Base-by-base conservation (phyloP, 2,329 filamentous ascomycete genomes). In the Periconia sp. region DNA sequence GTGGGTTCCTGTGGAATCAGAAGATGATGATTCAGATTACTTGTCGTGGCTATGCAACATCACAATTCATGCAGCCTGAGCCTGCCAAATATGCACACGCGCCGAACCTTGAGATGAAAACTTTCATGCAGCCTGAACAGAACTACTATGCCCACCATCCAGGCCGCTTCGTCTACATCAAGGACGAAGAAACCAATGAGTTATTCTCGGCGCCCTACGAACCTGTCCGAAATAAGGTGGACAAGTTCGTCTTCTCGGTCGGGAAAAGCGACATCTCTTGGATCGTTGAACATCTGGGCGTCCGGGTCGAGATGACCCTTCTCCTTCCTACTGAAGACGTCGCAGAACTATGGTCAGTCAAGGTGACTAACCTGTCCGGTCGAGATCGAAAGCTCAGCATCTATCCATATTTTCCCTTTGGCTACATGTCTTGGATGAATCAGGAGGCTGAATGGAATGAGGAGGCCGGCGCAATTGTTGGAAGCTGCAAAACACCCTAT, bases 341-440 rank as follows among this genome's bases (percentile, higher is more conserved):
- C 5, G 76, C 74, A 16, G 79, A 83, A 64, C 68, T 83, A 16
- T 82, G 80, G 80, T 76, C 72, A 15, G 65, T 83, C 43, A 73
- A 70, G 38, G 75, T 82, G 18, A 76, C 72, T 12, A 82, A 82
- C 50, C 38, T 77, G 6, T 76, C 77, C 0, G 61, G 58, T 18
- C 70, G 72, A 3, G 62, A 70, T 5, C 73, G 79, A 11, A 74
- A 70, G 32, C 59, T 82, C 48, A 78, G 77, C 58, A 63, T 82
- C 21, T 81, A 79, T 45, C 79, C 80, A 0, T 81, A 81, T 53
- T 83, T 82, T 62, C 75, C 78, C 24, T 73, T 82, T 39, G 79
- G 79, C n/a, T 81, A 80, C 65, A 81, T 81, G 78, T 82, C 79
- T 11, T 82, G 79, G 79, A 83, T 82, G 79, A 82, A 81, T 58